A percentile compares a stretch with the other conserved stretches of the same genome.
Conservation (phyloP, 1,284 basidiomycete genomes). For the Irpex sp. region DNA sequence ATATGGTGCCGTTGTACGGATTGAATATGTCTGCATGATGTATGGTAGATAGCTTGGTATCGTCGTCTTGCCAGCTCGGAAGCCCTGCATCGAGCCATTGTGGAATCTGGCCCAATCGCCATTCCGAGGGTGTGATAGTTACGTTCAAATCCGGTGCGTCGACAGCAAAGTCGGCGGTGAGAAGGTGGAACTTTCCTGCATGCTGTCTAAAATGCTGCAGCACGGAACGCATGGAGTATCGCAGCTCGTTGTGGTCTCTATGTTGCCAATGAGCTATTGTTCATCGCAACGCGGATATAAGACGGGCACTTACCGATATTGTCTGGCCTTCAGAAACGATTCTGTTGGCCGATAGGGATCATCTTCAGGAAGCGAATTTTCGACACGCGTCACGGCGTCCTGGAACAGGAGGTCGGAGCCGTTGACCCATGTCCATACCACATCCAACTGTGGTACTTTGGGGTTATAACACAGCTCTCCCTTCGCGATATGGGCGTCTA, state of each 20-base stretch:
- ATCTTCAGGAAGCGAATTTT: background rate
- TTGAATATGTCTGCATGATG: conserved; percentile 25
- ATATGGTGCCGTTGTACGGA: conserved; percentile 21
- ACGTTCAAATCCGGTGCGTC: conserved; percentile 1
- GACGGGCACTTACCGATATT: conserved; percentile 6
- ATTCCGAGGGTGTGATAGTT: background rate
- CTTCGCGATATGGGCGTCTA: conserved; percentile 8
- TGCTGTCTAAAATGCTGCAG: conserved; percentile 5
- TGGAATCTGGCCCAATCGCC: conserved; percentile 8
- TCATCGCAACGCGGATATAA: background rate
- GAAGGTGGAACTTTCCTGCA: conserved; percentile 5
- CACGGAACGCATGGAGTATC: conserved; percentile 9
- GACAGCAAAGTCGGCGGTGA: conserved; percentile 10
- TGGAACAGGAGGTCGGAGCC: conserved; percentile 10
- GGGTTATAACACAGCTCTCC: conserved; percentile 9
- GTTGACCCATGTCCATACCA: conserved; percentile 14
- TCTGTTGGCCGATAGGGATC: conserved; percentile 6
- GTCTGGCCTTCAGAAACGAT: conserved; percentile 5
- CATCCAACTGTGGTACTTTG: conserved; percentile 3
- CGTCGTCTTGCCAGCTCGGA: conserved; percentile 19
- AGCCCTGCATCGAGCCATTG: conserved; percentile 9
- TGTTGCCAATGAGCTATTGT: too few relatives aligned
- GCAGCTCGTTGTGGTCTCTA: conserved; percentile 13
- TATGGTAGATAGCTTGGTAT: conserved; percentile 19
- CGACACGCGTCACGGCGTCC: conserved; percentile 7